Evolutionary conservation across 805 yeast species (phyloP).

Genomic region (Lachancea meyersii): DNA sequence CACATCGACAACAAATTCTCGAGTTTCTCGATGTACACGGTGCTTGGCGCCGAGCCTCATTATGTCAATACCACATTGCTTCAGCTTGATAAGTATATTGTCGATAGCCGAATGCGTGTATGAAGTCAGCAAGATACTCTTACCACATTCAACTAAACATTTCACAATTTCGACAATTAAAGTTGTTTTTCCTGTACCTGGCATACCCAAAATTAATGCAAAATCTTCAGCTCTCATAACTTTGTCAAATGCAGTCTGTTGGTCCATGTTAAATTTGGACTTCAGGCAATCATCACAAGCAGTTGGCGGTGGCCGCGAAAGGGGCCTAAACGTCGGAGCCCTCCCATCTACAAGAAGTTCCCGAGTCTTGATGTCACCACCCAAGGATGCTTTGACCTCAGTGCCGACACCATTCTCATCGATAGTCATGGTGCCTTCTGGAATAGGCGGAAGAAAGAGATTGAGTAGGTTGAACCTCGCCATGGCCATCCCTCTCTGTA

Average conservation of each 20-base stretch:
- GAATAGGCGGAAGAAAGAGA: slow-evolving; percentile 43
- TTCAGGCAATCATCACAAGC: slow-evolving; percentile 14
- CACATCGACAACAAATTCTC: slow-evolving; percentile 44
- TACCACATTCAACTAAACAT: slow-evolving; percentile 48
- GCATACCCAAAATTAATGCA: slow-evolving; percentile 87
- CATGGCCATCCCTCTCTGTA: slow-evolving; percentile 64
- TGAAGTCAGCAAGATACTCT: slow-evolving; percentile 70
- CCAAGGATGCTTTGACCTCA: slow-evolving; percentile 24
- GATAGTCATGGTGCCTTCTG: slow-evolving; percentile 29
- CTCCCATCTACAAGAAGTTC: slow-evolving; percentile 31
- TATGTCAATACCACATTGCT: slow-evolving; percentile 41
- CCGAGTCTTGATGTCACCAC: slow-evolving; percentile 34
- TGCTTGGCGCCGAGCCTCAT: slow-evolving; percentile 60
- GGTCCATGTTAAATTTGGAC: slow-evolving; percentile 59
- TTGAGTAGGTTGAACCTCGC: slow-evolving; percentile 74
- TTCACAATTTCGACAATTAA: slow-evolving; percentile 73
- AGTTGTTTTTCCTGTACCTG: slow-evolving; percentile 95
- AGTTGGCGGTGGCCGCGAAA: slow-evolving; percentile 15
- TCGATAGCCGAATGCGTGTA: slow-evolving; percentile 97
- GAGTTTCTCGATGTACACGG: slow-evolving; percentile 58
- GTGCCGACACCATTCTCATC: slow-evolving; percentile 16
- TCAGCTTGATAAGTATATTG: slow-evolving; percentile 74
- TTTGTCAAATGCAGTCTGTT: slow-evolving; percentile 57
- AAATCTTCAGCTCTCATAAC: slow-evolving; percentile 67
- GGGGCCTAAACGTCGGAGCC: slow-evolving; percentile 25